phyloP scores from a whole-genome alignment of 2,329 filamentous ascomycete species.

The Alternaria sp. region DNA sequence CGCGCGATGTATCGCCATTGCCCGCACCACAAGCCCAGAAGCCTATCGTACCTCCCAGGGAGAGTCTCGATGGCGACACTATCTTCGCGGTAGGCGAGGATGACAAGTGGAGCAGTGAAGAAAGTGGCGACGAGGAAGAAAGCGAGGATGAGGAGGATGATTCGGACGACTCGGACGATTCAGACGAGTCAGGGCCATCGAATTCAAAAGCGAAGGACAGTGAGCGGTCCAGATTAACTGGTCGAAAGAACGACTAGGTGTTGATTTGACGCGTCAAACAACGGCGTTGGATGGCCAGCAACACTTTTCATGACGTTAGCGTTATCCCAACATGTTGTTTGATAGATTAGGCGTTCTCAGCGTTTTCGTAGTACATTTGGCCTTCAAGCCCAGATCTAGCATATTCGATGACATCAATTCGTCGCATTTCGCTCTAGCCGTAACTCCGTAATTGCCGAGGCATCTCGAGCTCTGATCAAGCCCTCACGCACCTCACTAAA shows the following conservation, averaged over 20 bases:
- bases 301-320: conserved; percentile 6
- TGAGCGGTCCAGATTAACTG: conserved; percentile 42
- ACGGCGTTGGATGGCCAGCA: conserved; percentile 16
- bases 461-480: conserved; percentile 10
- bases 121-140: conserved; percentile 8
- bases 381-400: neutral
- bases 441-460: conserved; percentile 29
- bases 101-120: conserved; percentile 80
- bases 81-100: conserved; percentile 93
- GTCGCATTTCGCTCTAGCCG: neutral
- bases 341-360: conserved; percentile 9
- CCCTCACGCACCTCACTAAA: neutral
- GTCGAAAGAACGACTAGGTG: conserved; percentile 41
- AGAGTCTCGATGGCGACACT: conserved; percentile 84
- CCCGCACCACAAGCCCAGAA: conserved; percentile 60
- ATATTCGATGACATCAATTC: neutral
- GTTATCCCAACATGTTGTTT: conserved; percentile 1
- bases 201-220: conserved; percentile 44
- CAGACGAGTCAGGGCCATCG: conserved; percentile 61
- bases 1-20: conserved; percentile 55
- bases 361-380: conserved; percentile 3
- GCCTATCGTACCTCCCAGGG: conserved; percentile 58
- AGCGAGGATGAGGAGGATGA: conserved; percentile 9
- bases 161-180: conserved; percentile 2
- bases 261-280: conserved; percentile 4